Base-by-base conservation (phyloP, 768 basidiomycete genomes). In the Suillus occidentalis region DNA sequence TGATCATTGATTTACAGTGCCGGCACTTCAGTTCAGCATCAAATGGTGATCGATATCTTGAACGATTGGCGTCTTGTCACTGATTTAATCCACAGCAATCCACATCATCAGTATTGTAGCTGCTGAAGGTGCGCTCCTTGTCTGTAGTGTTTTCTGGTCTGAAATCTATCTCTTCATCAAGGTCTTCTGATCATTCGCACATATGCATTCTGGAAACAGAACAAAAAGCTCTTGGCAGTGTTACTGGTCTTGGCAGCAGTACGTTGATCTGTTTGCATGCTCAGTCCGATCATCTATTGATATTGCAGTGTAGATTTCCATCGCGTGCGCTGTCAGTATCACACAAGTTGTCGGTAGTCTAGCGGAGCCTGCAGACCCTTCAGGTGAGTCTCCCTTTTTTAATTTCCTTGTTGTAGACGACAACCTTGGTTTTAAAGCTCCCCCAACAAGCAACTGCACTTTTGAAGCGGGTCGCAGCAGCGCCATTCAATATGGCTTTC, bases 141-240 rank as follows among this genome's bases (percentile, higher is more conserved):
- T 36, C 6, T 55, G 2, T n/a, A 13, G 34, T n/a, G 6, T 55
- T 34, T 12, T 55, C 34, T 36, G 6, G 53, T 12, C 53, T 55
- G 10, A 55, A 13, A n/a, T 34, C 20, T 6, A 37, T 59, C 14
- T n/a, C 20, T 55, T n/a, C 20, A 20, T 53, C 4, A 25, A 55
- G 53, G 53, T 55, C 53, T 55, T 55, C n/a, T 55, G 34, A 55
- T 55, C 53, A n/a, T 55, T 55, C 53, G 53, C 36, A 55, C 53
- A 36, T 36, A 55, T 28, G 37, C 16, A 16, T 63, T 63, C 56
- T 63, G 62, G 62, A 49, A 42, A 42, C 52, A 60, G 31, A 63
- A 3, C 37, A 63, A 63, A 12, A 63, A 7, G 50, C 12, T 63
- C 16, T 34, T 59, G 22, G 59, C 25, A n/a, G 4, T 39, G 8